phyloP scores from a whole-genome alignment of 1,139 yeast genomes.

The Suhomyces maxii region DNA sequence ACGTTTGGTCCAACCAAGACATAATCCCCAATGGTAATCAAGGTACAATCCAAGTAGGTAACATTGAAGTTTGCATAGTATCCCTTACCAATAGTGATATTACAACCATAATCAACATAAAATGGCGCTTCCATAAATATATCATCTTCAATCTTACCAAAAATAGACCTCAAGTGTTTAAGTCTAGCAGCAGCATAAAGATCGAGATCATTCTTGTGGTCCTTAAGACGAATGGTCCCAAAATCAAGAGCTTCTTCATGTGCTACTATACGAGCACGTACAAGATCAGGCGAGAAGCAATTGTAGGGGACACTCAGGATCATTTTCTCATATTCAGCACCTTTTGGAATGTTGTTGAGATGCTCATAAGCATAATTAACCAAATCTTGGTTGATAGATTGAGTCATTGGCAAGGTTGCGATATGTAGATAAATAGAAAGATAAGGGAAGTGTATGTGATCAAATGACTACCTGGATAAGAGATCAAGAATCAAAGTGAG shows the following conservation, averaged over 20 bases:
- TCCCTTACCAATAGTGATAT: conserved; percentile 47
- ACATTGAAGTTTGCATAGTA: conserved; percentile 57
- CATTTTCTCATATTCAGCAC: conserved; percentile 47
- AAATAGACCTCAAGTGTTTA: conserved; percentile 36
- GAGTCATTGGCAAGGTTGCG: neutral
- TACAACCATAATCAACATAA: conserved; percentile 59
- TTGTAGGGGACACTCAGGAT: conserved; percentile 33
- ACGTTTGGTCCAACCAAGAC: conserved; percentile 67
- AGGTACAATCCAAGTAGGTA: conserved; percentile 58
- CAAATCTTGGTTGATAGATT: conserved; percentile 31
- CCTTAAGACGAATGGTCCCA: conserved; percentile 37
- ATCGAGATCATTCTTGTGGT: conserved; percentile 29
- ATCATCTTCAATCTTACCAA: conserved; percentile 45
- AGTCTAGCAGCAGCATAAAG: conserved; percentile 36
- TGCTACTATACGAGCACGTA: conserved; percentile 24
- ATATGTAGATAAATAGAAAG: neutral
- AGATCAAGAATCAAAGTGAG: too few relatives aligned
- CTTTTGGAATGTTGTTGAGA: conserved; percentile 43
- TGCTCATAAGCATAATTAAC: conserved; percentile 44
- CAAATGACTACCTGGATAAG: too few relatives aligned
- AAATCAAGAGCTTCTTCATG: conserved; percentile 42
- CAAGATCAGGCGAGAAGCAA: conserved; percentile 30
- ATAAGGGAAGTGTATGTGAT: neutral
- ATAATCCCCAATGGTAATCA: conserved; percentile 61
- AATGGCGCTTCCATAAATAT: conserved; percentile 54